Evolutionary conservation across 768 basidiomycete genomes (phyloP).

Genomic region (Russula sp.): DNA sequence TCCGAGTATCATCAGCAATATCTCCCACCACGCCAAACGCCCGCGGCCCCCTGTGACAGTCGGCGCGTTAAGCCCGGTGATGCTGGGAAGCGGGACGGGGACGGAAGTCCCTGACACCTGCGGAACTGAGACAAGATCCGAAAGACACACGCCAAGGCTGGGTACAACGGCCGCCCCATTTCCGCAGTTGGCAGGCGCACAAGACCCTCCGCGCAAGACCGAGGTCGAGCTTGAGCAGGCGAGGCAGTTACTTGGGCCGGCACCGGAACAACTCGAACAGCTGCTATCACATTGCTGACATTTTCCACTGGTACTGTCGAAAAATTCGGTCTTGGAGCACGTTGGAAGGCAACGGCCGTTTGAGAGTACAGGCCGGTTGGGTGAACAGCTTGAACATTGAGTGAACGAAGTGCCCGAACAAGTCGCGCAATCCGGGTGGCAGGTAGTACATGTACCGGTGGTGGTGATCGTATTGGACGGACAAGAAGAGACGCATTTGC

Average conservation of each 20-base stretch:
- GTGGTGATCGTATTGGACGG: constrained; percentile 65
- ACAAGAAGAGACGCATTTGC: constrained; percentile 70
- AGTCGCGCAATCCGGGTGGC: constrained; percentile 81
- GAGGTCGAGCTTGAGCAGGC: constrained; percentile 60
- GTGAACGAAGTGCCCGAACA: constrained; percentile 75
- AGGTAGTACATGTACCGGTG: constrained; percentile 58
- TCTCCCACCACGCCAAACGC: constrained; percentile 72
- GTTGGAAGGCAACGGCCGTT: constrained; percentile 74
- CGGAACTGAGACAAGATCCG: constrained; percentile 57
- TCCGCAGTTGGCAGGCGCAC: constrained; percentile 55
- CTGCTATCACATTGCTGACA: constrained; percentile 70
- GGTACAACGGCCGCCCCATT: constrained; percentile 49
- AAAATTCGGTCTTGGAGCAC: constrained; percentile 65
- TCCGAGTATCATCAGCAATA: constrained; percentile 74
- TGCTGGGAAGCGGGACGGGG: constrained; percentile 41
- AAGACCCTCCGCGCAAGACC: constrained; percentile 59
- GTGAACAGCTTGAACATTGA: constrained; percentile 68
- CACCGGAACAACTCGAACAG: constrained; percentile 71
- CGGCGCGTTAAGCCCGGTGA: constrained; percentile 54
- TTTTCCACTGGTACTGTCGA: constrained; percentile 52
- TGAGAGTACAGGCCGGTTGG: constrained; percentile 60
- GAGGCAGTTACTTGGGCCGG: constrained; percentile 61
- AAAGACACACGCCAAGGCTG: constrained; percentile 71
- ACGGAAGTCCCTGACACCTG: constrained; percentile 36
- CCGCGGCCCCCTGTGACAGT: constrained; percentile 28